These are phyloP conservation scores for Beta corolliflora DNA, from an alignment of 179 eudicot genomes.

Conservation along the genomic window DNA sequence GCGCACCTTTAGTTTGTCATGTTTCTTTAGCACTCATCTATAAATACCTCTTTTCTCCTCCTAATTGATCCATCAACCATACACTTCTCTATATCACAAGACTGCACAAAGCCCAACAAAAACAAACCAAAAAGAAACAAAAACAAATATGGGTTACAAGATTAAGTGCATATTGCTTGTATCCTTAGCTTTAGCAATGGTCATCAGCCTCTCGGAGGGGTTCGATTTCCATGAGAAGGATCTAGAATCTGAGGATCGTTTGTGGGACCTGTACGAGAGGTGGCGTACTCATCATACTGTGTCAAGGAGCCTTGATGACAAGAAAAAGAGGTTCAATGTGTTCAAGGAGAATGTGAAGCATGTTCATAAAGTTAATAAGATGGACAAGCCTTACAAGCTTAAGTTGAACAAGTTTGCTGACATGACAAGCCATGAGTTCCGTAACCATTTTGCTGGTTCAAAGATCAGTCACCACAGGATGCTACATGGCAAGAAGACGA, in stretches of 20 bases:
- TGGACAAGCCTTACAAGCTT: slow-evolving; percentile 73
- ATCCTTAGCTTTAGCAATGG: slow-evolving; percentile 46
- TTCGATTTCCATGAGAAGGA: slow-evolving; percentile 73
- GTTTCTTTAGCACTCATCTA: slow-evolving; percentile 35
- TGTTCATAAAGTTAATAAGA: slow-evolving; percentile 58
- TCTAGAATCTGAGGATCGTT: slow-evolving; percentile 68
- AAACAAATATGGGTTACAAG: slow-evolving; percentile 38
- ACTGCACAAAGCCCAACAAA: neutral
- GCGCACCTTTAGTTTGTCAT: slow-evolving; percentile 4
- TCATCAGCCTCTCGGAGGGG: slow-evolving; percentile 41
- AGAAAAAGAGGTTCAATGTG: slow-evolving; percentile 73
- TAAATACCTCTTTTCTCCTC: slow-evolving; percentile 30
- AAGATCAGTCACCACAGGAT: slow-evolving; percentile 58
- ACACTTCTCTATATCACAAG: slow-evolving; percentile 1
- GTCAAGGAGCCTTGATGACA: slow-evolving; percentile 67
- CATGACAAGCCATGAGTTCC: slow-evolving; percentile 75
- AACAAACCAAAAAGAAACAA: neutral
- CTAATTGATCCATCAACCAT: slow-evolving; percentile 6
- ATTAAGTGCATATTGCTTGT: slow-evolving; percentile 37
- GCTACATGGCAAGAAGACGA: slow-evolving; percentile 44
- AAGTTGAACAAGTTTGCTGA: slow-evolving; percentile 80
- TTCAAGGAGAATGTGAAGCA: slow-evolving; percentile 74
- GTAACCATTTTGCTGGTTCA: slow-evolving; percentile 51
- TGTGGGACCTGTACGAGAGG: slow-evolving; percentile 82
- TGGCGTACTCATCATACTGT: slow-evolving; percentile 94